phyloP scores from a whole-genome alignment of 1,139 yeast genomes.

The Pichia sp. region DNA sequence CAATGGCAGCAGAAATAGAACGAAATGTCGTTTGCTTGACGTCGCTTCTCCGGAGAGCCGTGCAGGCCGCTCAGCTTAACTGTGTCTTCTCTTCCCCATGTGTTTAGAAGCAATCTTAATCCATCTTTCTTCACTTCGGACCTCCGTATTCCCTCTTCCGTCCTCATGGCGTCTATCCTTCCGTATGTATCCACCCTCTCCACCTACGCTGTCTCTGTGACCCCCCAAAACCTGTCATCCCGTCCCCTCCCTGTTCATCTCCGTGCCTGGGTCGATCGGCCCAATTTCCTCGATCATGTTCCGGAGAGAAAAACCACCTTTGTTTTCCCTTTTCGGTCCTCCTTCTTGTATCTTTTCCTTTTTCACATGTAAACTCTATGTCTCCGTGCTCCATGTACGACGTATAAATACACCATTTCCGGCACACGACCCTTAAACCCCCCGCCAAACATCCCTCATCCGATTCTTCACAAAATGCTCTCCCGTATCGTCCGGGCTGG shows the following conservation, averaged over 20 bases:
- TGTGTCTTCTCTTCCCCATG: background rate
- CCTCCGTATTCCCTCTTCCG: too few species aligned
- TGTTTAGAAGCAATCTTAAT: too few species aligned
- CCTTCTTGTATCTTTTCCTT: background rate
- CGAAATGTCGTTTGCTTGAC: too few species aligned
- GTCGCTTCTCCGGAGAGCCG: background rate
- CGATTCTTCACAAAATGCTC: background rate
- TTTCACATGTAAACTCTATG: background rate
- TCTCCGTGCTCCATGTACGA: background rate
- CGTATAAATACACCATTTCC: background rate
- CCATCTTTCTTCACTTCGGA: too few species aligned
- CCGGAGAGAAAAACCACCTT: background rate
- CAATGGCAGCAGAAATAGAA: too few species aligned
- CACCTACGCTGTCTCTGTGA: too few species aligned
- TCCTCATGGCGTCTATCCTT: too few species aligned
- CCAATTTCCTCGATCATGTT: background rate
- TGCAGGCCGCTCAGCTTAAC: background rate
- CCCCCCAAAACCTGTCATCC: too few species aligned
- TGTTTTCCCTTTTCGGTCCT: background rate
- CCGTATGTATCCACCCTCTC: too few species aligned
- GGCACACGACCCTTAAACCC: constrained; percentile 1
- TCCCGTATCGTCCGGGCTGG: background rate
- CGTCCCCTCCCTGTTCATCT: too few species aligned
- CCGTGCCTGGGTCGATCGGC: background rate
- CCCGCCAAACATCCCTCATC: background rate